Conservation (phyloP, 2,329 filamentous ascomycete species). For the Ophiocordyceps camponoti-saundersi region DNA sequence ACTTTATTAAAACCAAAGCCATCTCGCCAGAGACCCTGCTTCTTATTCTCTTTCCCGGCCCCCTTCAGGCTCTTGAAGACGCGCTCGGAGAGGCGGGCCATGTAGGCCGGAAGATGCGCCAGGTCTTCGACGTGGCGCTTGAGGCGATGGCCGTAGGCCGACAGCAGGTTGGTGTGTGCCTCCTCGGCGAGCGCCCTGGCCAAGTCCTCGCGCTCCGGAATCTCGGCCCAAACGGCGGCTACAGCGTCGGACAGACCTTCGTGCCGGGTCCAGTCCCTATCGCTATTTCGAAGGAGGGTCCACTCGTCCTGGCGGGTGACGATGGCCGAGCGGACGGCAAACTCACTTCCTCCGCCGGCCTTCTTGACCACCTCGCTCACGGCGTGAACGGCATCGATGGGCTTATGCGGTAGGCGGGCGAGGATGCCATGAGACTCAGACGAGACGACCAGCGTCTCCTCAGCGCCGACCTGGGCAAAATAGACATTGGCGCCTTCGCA, state of each 20-base stretch:
- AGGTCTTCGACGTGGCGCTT: slow-evolving; percentile 69
- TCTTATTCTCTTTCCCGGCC: slow-evolving; percentile 25
- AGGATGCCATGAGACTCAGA: slow-evolving; percentile 63
- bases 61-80: slow-evolving; percentile 49
- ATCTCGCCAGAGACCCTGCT: slow-evolving; percentile 41
- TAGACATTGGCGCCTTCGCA: slow-evolving; percentile 68
- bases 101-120: slow-evolving; percentile 55
- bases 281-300: slow-evolving; percentile 70
- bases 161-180: slow-evolving; percentile 60
- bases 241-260: slow-evolving; percentile 72
- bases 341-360: slow-evolving; percentile 36
- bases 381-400: slow-evolving; percentile 41
- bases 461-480: slow-evolving; percentile 66
- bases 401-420: slow-evolving; percentile 51
- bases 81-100: slow-evolving; percentile 51
- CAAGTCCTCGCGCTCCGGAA: slow-evolving; percentile 55
- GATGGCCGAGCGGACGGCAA: slow-evolving; percentile 63
- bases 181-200: slow-evolving; percentile 73
- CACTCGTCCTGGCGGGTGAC: slow-evolving; percentile 56
- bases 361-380: slow-evolving; percentile 73
- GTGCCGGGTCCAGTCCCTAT: slow-evolving; percentile 59
- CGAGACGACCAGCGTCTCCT: slow-evolving; percentile 57
- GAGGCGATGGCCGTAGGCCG: slow-evolving; percentile 78
- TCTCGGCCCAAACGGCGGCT: slow-evolving; percentile 65
- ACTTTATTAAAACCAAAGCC: slow-evolving; percentile 82